Base-by-base conservation (phyloP, 495 filamentous ascomycete species). In the Halenospora varia region DNA sequence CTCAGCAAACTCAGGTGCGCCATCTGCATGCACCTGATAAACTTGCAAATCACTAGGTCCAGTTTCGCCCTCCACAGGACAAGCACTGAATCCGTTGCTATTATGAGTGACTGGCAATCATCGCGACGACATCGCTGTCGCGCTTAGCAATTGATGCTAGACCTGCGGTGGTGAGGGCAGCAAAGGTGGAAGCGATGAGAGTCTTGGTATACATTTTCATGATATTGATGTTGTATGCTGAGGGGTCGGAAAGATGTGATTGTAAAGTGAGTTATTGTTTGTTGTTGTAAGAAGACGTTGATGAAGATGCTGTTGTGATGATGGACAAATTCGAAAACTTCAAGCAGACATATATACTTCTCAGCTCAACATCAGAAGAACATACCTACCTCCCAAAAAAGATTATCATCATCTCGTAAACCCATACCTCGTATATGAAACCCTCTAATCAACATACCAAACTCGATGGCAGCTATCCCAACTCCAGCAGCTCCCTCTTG, bases 101-200 rank as follows among this genome's bases (percentile, higher is more conserved):
- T 57, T 48, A 48, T 69, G 71, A 2, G 83, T 85, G 75, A 82
- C 88, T 53, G 25, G 55, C 23, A 35, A 57, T 42, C 0, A 29
- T 25, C n/a, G 24, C 25, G 48, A 59, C 56, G 55, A 41, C 25
- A n/a, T 48, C 29, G 19, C 13, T 39, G 11, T 54, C 45, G 24
- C 48, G 18, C 15, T 17, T n/a, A 25, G 23, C 39, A 23, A 42
- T 35, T 23, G 50, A 11, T 35, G 48, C 40, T 41, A 49, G 60
- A 17, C 24, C 29, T 22, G 53, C 59, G 42, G 55, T 19, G 18
- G 44, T 50, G 2, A 62, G 44, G 50, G 19, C 23, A 15, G 50
- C 55, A 25, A 62, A 35, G 46, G 46, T 22, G 20, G 60, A 48
- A 29, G 51, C 35, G 50, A 62, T 17, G 40, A 35, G 22, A 40